Percentiles rank a stretch among this genome's conserved stretches.
These are phyloP conservation scores for Williopsis jadinii DNA, from an alignment of 1,139 yeast species.

Conservation along the genomic window DNA sequence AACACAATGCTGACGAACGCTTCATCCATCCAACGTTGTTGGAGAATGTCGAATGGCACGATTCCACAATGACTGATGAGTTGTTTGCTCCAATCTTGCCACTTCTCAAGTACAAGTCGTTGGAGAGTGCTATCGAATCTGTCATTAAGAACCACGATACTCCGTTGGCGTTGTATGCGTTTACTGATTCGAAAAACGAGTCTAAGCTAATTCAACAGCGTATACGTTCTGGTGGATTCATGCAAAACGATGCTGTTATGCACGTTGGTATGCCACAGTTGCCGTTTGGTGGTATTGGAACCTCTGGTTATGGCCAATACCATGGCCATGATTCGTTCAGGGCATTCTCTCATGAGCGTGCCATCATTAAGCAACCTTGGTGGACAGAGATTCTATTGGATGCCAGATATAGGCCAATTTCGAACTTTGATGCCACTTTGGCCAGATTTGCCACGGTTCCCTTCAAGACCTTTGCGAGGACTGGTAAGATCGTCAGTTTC, in stretches of 20 bases:
- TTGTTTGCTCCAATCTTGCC: slow-evolving; percentile 87
- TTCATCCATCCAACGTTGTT: slow-evolving; percentile 74
- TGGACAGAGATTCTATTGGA: slow-evolving; percentile 55
- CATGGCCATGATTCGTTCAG: slow-evolving; percentile 73
- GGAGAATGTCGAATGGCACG: slow-evolving; percentile 54
- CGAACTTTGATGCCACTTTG: slow-evolving; percentile 27
- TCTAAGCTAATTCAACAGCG: slow-evolving; percentile 42
- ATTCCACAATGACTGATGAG: slow-evolving; percentile 69
- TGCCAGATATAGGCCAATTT: slow-evolving; percentile 67
- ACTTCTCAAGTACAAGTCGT: slow-evolving; percentile 45
- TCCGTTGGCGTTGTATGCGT: slow-evolving; percentile 83
- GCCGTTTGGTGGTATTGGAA: slow-evolving; percentile 92
- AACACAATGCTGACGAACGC: slow-evolving; percentile 35
- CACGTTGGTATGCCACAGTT: slow-evolving; percentile 67
- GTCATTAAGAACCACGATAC: slow-evolving; percentile 58
- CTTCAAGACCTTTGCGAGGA: slow-evolving; percentile 15
- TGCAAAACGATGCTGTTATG: slow-evolving; percentile 65
- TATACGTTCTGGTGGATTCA: slow-evolving; percentile 59
- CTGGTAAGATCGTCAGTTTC: slow-evolving; percentile 13
- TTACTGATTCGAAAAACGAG: slow-evolving; percentile 48
- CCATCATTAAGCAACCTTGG: slow-evolving; percentile 59
- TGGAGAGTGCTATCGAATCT: slow-evolving; percentile 42
- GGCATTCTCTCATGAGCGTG: slow-evolving; percentile 71
- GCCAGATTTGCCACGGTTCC: slow-evolving; percentile 15
- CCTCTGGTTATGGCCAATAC: slow-evolving; percentile 74